Percentiles rank a stretch among this genome's conserved stretches.
Conservation (phyloP, 108 stramenopile species). For the Fragilaria radians region DNA sequence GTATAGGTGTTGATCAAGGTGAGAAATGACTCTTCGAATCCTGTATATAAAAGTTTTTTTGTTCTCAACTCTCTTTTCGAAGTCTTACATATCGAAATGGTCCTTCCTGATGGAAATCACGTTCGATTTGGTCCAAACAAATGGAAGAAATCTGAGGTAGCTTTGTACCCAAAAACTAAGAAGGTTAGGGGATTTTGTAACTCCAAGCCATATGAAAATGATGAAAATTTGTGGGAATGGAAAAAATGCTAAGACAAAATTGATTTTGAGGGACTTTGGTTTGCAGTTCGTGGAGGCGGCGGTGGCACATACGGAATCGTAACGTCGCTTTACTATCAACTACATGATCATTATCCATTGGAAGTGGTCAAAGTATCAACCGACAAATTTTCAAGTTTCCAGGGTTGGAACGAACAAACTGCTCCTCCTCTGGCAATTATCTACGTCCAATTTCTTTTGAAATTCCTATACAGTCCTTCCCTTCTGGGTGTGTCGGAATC, state of each 20-base stretch:
- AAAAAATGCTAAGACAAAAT: constrained; percentile 8
- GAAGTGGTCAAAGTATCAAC: not conserved
- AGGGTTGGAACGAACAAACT: not conserved
- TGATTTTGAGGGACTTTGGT: constrained; percentile 21
- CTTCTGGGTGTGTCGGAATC: not conserved
- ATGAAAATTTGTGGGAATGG: constrained; percentile 3
- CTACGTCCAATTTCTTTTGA: not conserved
- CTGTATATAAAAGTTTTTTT: too few species aligned
- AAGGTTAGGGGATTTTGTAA: constrained; percentile 13
- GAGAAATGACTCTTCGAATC: too few species aligned
- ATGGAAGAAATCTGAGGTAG: too few species aligned
- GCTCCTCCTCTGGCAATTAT: not conserved
- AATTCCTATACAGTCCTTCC: not conserved
- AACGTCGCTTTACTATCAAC: constrained; percentile 7
- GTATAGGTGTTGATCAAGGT: constrained; percentile 29
- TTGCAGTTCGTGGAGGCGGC: constrained; percentile 28
- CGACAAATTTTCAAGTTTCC: not conserved
- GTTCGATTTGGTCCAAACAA: constrained; percentile 15
- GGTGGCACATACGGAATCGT: constrained; percentile 20
- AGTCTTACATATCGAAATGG: constrained; percentile 18
- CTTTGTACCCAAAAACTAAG: constrained; percentile 18
- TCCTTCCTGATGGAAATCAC: constrained; percentile 19
- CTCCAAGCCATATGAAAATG: not conserved
- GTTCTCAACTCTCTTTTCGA: too few species aligned
- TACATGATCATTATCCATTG: constrained; percentile 6